Base-by-base conservation (phyloP, 2,329 filamentous ascomycete genomes). In the Colletotrichum gigasporum region DNA sequence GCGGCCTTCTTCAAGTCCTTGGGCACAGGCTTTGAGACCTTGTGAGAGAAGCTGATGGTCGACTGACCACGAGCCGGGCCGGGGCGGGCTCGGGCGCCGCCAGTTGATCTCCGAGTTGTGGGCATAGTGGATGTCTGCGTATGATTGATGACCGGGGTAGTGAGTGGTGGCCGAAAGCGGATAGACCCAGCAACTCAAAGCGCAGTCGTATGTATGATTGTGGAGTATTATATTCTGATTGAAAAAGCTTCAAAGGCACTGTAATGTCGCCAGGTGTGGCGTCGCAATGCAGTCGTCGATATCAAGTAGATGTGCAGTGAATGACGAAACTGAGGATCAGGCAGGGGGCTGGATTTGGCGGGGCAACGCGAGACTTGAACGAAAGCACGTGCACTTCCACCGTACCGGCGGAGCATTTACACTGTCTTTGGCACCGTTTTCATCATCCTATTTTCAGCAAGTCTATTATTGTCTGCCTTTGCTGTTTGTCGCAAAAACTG, bases 21-120 rank as follows among this genome's bases (percentile, higher is more conserved):
- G 22, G 82, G 74, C 3, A 81, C 78, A 34, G 80, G 74, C 72
- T 88, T 88, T 62, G 85, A 87, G 45, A 88, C 83, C 41, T 79
- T 79, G 73, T 83, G 82, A 69, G 85, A 82, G 78, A 88, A 88
- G 73, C 83, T 87, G 63, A 87, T 80, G 35, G 83, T 88, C 8
- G 84, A 82, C 68, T 88, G 86, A 34, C 78, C 77, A 71, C 82
- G 84, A 64, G 73, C 72, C 47, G 77, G 73, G 8, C 73, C 74
- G 18, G 74, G 69, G 24, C 76, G 74, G 58, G 76, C 70, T 47
- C 76, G 74, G 67, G 74, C 70, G 68, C 73, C 75, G 69, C 76
- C 76, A 39, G 80, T 74, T n/a, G 84, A 82, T 72, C 82, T 80
- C 76, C 83, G 78, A 16, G 84, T 83, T 52, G 77, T 73, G 42